Percentiles rank a stretch among this genome's conserved stretches.
Conservation (phyloP, 352 stramenopile genomes). For the Pythium chondricola region DNA sequence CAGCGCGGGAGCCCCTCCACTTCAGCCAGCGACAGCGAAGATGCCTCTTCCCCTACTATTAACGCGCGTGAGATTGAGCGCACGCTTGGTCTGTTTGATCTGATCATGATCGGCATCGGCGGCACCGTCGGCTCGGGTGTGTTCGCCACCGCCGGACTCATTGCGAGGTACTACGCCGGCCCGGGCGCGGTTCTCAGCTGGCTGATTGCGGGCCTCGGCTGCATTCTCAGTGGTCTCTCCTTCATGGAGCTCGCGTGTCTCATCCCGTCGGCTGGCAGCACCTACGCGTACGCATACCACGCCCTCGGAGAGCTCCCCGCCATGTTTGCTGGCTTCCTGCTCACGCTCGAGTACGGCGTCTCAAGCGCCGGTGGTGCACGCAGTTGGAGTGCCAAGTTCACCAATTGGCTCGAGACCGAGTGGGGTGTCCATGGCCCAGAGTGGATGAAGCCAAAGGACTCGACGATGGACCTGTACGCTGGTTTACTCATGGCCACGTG, state of each 20-base stretch:
- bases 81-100: slow-evolving; percentile 86
- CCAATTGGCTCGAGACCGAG: slow-evolving; percentile 65
- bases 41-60: neutral
- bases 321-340: slow-evolving; percentile 79
- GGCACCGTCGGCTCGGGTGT: slow-evolving; percentile 92
- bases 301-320: slow-evolving; percentile 90
- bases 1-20: neutral
- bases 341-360: slow-evolving; percentile 93
- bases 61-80: slow-evolving; percentile 32
- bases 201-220: slow-evolving; percentile 75
- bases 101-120: slow-evolving; percentile 91
- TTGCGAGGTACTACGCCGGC: slow-evolving; percentile 58
- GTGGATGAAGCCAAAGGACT: slow-evolving; percentile 69
- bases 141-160: slow-evolving; percentile 81
- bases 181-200: slow-evolving; percentile 82
- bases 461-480: slow-evolving; percentile 59
- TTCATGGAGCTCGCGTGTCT: slow-evolving; percentile 89
- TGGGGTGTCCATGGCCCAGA: slow-evolving; percentile 31
- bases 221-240: slow-evolving; percentile 74
- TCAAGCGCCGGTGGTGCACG: slow-evolving; percentile 87
- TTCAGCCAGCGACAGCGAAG: slow-evolving; percentile 12
- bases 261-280: slow-evolving; percentile 87
- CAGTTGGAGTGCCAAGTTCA: slow-evolving; percentile 93
- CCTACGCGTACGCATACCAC: slow-evolving; percentile 93
- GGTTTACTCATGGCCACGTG: slow-evolving; percentile 69